A percentile compares a stretch with the other conserved stretches of the same genome.
These are phyloP conservation scores for Zanthoxylum bungeanum DNA, from an alignment of 345 rosid species.

Conservation along the genomic window DNA sequence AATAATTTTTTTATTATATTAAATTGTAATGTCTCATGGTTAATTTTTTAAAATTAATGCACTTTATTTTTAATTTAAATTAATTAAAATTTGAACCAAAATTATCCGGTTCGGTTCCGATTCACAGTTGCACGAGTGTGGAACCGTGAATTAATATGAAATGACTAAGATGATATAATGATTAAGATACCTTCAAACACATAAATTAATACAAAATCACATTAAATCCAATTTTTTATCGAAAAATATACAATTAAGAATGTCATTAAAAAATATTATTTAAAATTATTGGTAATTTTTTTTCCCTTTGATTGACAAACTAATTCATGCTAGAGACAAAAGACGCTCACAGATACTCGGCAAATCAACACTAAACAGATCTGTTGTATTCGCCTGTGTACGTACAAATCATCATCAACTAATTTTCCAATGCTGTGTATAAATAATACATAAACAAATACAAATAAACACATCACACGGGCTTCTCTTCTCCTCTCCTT, in stretches of 20 bases:
- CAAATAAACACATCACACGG: neutral
- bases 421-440: neutral
- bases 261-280: neutral
- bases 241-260: neutral
- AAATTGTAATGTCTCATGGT: no score
- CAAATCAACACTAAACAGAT: neutral
- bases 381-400: neutral
- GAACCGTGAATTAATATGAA: no score
- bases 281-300: neutral
- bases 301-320: neutral
- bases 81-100: no score
- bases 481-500: neutral
- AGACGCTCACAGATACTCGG: neutral
- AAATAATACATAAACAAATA: neutral
- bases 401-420: slow-evolving; percentile 6
- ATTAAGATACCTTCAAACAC: no score
- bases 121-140: no score
- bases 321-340: neutral
- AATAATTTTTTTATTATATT: no score
- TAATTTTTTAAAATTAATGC: no score
- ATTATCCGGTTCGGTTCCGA: no score
- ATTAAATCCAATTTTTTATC: no score
- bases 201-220: no score
- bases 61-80: no score
- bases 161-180: no score